Percentiles rank a stretch among this genome's conserved stretches.
Conservation (phyloP, 2,329 filamentous ascomycete species). For the Aaosphaeria arxii region DNA sequence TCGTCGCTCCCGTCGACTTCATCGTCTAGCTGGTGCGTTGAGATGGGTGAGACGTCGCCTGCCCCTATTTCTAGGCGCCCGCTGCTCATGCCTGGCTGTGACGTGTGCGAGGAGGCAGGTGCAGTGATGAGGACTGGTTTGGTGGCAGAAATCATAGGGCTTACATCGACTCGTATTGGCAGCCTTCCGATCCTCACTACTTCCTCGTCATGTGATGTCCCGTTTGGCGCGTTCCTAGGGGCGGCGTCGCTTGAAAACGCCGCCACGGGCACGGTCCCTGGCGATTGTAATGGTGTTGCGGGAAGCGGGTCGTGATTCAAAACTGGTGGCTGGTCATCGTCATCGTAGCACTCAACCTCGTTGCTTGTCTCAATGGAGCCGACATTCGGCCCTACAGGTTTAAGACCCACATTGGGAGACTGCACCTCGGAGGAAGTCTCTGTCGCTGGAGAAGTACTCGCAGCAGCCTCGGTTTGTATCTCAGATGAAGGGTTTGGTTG, state of each 20-base stretch:
- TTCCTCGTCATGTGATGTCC: not conserved
- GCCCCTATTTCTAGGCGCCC: conserved; percentile 10
- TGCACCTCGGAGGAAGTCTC: not conserved
- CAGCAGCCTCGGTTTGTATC: not conserved
- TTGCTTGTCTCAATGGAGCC: not conserved
- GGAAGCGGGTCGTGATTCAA: conserved; percentile 18
- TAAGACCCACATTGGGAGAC: not conserved
- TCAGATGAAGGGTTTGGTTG: not conserved
- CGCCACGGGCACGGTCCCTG: not conserved
- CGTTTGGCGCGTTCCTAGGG: not conserved
- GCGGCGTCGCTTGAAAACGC: not conserved
- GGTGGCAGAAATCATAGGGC: conserved; percentile 18
- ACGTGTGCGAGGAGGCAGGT: not conserved
- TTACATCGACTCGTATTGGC: conserved; percentile 12
- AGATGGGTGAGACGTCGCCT: conserved; percentile 25
- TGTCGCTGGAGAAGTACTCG: not conserved
- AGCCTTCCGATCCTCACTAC: not conserved
- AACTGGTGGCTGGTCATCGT: conserved; percentile 18
- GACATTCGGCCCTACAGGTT: no score
- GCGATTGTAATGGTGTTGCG: not conserved
- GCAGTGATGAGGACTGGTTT: conserved; percentile 4
- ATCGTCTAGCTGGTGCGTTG: conserved; percentile 1
- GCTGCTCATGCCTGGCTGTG: not conserved
- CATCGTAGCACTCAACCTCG: conserved; percentile 2
- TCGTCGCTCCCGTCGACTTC: no score